phyloP scores from a whole-genome alignment of 139 green algal species.

The Microglena sp. region DNA sequence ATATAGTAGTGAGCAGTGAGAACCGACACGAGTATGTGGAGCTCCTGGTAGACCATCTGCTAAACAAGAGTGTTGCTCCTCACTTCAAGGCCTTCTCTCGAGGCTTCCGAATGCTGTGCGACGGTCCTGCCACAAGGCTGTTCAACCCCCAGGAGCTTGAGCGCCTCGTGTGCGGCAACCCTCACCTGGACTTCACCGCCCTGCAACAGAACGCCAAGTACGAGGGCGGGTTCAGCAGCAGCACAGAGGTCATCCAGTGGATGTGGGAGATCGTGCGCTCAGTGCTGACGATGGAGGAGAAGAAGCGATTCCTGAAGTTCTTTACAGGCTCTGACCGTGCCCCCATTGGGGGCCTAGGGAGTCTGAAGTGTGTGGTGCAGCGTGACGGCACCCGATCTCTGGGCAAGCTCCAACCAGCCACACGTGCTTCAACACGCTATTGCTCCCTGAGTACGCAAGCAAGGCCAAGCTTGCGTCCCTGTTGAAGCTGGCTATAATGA shows the following conservation, averaged over 20 bases:
- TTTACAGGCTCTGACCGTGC: slow-evolving; percentile 73
- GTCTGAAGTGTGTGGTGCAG: slow-evolving; percentile 73
- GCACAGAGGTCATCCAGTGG: slow-evolving; percentile 50
- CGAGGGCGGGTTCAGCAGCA: slow-evolving; percentile 68
- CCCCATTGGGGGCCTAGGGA: slow-evolving; percentile 81
- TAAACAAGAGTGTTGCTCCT: slow-evolving; percentile 48
- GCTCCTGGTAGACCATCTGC: slow-evolving; percentile 53
- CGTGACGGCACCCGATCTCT: slow-evolving; percentile 69
- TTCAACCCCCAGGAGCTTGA: slow-evolving; percentile 83
- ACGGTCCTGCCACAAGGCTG: slow-evolving; percentile 73
- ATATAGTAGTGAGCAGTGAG: slow-evolving; percentile 71
- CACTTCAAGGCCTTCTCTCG: slow-evolving; percentile 77
- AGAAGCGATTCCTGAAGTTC: slow-evolving; percentile 82
- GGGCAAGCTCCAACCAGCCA: slow-evolving; percentile 72
- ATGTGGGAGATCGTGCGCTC: slow-evolving; percentile 62
- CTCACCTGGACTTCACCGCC: slow-evolving; percentile 79
- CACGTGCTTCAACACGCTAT: slow-evolving; percentile 90
- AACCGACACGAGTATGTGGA: slow-evolving; percentile 80
- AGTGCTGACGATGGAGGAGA: slow-evolving; percentile 33
- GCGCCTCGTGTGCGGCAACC: slow-evolving; percentile 81
- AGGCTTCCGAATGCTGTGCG: slow-evolving; percentile 78
- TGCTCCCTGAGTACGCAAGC: slow-evolving; percentile 77
- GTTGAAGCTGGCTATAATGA: slow-evolving; percentile 78
- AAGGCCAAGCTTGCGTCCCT: slow-evolving; percentile 55
- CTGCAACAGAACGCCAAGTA: slow-evolving; percentile 72